Percentiles rank a stretch among this genome's conserved stretches.
Evolutionary conservation across 148 eudicot species (phyloP).

Genomic region (Arbutus unedo): DNA sequence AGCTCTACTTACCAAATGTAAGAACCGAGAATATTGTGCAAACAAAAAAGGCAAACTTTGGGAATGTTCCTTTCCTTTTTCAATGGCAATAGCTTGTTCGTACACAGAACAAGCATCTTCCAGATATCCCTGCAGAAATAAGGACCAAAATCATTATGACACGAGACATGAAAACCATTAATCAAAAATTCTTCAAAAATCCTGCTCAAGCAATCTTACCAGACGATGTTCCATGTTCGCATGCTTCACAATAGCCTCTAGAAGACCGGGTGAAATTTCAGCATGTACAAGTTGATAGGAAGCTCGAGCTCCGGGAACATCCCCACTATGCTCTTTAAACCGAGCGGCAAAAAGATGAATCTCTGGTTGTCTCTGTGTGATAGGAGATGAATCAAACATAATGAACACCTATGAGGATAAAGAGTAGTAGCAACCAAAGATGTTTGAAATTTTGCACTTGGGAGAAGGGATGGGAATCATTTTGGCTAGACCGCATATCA

Average conservation of each 20-base stretch:
- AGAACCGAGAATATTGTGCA: constrained; percentile 89
- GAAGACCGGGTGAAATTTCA: constrained; percentile 90
- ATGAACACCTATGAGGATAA: not conserved
- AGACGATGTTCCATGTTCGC: constrained; percentile 94
- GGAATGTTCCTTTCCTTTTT: constrained; percentile 96
- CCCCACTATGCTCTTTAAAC: constrained; percentile 34
- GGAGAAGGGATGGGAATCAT: not conserved
- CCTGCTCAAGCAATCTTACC: constrained; percentile 38
- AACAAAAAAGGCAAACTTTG: constrained; percentile 72
- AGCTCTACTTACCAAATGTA: constrained; percentile 57
- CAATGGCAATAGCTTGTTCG: constrained; percentile 95
- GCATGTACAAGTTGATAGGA: constrained; percentile 86
- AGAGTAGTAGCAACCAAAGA: not conserved
- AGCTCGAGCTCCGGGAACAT: constrained; percentile 82
- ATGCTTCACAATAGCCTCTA: constrained; percentile 89
- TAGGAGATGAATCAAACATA: not conserved
- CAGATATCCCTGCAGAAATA: constrained; percentile 62
- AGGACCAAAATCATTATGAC: constrained; percentile 13
- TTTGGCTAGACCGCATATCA: not conserved
- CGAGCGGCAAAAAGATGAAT: constrained; percentile 13
- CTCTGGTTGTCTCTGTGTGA: constrained; percentile 10
- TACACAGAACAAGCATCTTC: constrained; percentile 82
- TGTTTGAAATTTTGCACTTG: not conserved
- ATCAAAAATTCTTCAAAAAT: constrained; percentile 22
- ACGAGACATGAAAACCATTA: not conserved